These are phyloP conservation scores for Trichocladium uniseriatum DNA, from an alignment of 495 filamentous ascomycete species.

Conservation along the genomic window DNA sequence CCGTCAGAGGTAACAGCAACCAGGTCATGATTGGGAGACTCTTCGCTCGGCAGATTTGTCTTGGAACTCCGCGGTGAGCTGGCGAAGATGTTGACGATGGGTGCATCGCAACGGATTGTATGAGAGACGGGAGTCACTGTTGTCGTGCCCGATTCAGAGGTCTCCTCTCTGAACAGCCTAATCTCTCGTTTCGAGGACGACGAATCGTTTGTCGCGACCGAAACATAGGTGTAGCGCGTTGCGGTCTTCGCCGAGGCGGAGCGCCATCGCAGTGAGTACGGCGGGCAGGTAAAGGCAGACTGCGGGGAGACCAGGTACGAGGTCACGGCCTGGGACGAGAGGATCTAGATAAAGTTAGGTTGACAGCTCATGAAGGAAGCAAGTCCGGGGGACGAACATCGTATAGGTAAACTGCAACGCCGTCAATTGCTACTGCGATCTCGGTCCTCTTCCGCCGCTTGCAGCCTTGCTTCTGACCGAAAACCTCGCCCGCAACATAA, in stretches of 20 bases:
- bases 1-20: conserved; percentile 34
- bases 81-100: conserved; percentile 24
- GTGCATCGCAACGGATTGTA: conserved; percentile 11
- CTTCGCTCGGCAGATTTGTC: conserved; percentile 4
- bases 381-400: conserved; percentile 50
- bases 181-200: conserved; percentile 31
- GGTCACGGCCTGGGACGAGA: conserved; percentile 68
- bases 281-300: conserved; percentile 64
- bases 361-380: neutral
- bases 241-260: conserved; percentile 40
- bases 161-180: conserved; percentile 49
- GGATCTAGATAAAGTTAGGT: conserved; percentile 47
- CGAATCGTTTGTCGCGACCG: conserved; percentile 27
- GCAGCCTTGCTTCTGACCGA: conserved; percentile 53
- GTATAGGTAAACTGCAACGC: conserved; percentile 86
- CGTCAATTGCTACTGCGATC: conserved; percentile 77
- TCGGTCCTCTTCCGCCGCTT: conserved; percentile 82
- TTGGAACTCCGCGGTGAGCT: conserved; percentile 14
- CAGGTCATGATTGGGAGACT: conserved; percentile 22
- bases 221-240: conserved; percentile 63
- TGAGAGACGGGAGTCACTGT: conserved; percentile 21
- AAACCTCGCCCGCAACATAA: conserved; percentile 60
- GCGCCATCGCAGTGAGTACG: conserved; percentile 63
- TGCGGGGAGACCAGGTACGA: conserved; percentile 82
- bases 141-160: conserved; percentile 52